Conservation (phyloP, 2,329 filamentous ascomycete species). For the Pyricularia pennisetigena region DNA sequence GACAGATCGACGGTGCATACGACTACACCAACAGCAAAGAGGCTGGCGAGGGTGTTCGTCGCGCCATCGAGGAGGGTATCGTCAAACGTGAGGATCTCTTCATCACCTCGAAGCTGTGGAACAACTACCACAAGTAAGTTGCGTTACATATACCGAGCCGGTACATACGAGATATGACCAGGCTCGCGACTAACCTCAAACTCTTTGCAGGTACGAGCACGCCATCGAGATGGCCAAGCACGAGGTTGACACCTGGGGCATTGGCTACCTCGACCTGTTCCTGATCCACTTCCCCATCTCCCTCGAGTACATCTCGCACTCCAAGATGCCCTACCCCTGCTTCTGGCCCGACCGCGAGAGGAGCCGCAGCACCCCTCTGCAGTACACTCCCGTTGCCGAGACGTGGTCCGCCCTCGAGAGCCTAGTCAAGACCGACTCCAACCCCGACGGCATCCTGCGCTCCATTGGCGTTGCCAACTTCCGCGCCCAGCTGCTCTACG, state of each 20-base stretch:
- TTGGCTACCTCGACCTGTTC: slow-evolving; percentile 18
- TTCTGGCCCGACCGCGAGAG: slow-evolving; percentile 31
- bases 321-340: slow-evolving; percentile 27
- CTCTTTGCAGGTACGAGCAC: slow-evolving; percentile 39
- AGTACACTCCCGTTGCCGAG: slow-evolving; percentile 35
- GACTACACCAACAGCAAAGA: slow-evolving; percentile 57
- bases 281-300: slow-evolving; percentile 9
- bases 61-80: slow-evolving; percentile 43
- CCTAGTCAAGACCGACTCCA: slow-evolving; percentile 32
- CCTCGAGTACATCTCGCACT: slow-evolving; percentile 26
- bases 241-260: slow-evolving; percentile 39
- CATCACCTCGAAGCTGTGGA: slow-evolving; percentile 46
- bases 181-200: slow-evolving; percentile 20
- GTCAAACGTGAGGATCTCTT: slow-evolving; percentile 56
- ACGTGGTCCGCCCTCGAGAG: slow-evolving; percentile 48
- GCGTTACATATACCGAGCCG: not conserved
- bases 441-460: slow-evolving; percentile 35
- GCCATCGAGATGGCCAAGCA: slow-evolving; percentile 52
- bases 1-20: slow-evolving; percentile 41
- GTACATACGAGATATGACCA: not conserved
- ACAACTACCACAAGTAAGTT: slow-evolving; percentile 40
- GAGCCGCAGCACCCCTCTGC: slow-evolving; percentile 27
- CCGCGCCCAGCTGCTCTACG: slow-evolving; percentile 46
- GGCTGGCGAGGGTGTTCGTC: slow-evolving; percentile 53
- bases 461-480: slow-evolving; percentile 54